These are phyloP conservation scores for Astrephomene gubernaculifera DNA, from an alignment of 139 green algal species.

Conservation along the genomic window DNA sequence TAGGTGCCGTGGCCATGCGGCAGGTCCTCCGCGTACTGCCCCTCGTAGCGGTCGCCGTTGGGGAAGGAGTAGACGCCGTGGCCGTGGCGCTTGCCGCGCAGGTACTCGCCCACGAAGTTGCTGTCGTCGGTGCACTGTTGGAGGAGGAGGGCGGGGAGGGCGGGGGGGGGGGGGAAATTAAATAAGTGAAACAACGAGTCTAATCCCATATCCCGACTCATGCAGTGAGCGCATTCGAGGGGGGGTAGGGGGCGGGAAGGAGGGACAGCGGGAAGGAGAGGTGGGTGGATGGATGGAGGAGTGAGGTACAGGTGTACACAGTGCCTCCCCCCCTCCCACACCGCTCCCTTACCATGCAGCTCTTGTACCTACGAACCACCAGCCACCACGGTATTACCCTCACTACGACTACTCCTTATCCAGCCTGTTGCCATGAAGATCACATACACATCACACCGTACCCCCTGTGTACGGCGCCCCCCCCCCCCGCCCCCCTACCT, in stretches of 20 bases:
- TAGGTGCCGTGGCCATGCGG: slow-evolving; percentile 75
- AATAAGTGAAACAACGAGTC: too few relatives aligned
- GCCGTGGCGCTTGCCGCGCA: slow-evolving; percentile 74
- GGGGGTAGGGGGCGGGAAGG: neutral
- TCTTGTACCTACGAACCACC: too few relatives aligned
- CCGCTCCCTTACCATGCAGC: too few relatives aligned
- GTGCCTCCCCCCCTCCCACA: too few relatives aligned
- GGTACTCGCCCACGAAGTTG: slow-evolving; percentile 80
- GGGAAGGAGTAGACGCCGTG: slow-evolving; percentile 77
- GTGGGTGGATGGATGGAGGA: neutral
- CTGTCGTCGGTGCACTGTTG: slow-evolving; percentile 76
- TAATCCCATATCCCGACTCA: too few relatives aligned
- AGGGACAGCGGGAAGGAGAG: neutral
- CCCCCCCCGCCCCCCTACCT: slow-evolving; percentile 46
- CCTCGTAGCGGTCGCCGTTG: slow-evolving; percentile 75
- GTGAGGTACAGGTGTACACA: too few relatives aligned
- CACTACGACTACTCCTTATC: too few relatives aligned
- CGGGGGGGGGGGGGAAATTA: too few relatives aligned
- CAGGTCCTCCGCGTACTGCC: slow-evolving; percentile 65
- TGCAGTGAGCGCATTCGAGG: too few relatives aligned
- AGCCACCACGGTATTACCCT: too few relatives aligned
- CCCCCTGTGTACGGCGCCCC: neutral
- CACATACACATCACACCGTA: too few relatives aligned
- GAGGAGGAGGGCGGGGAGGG: neutral
- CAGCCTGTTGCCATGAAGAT: too few relatives aligned